These are phyloP conservation scores for Musa beccarii DNA, from an alignment of 176 grass and related monocot genomes.

Conservation along the genomic window DNA sequence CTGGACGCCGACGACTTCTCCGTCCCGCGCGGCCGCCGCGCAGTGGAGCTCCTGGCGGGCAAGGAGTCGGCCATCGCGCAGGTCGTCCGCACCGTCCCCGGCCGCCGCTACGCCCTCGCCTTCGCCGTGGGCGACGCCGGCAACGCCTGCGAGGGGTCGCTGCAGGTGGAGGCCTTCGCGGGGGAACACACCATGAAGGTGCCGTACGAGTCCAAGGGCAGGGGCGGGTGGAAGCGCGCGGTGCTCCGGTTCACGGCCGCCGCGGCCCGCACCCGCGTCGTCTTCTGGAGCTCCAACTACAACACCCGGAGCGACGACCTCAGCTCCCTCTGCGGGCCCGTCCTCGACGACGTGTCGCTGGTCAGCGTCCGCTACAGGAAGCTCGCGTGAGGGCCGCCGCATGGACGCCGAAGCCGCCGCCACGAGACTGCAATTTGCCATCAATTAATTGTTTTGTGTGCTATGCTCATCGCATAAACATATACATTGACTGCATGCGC, in stretches of 20 bases:
- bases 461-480: too few relatives aligned
- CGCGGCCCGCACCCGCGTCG: conserved; percentile 37
- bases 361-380: neutral
- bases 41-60: conserved; percentile 68
- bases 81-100: conserved; percentile 40
- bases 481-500: too few relatives aligned
- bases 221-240: conserved; percentile 44
- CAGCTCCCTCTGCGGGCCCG: conserved; percentile 73
- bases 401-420: too few relatives aligned
- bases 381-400: too few relatives aligned
- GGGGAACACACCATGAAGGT: conserved; percentile 43
- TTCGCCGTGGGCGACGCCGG: conserved; percentile 65
- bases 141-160: conserved; percentile 47
- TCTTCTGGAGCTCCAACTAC: conserved; percentile 66
- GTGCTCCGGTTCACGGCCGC: conserved; percentile 48
- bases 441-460: too few relatives aligned
- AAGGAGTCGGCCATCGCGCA: conserved; percentile 59
- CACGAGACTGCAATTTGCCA: too few relatives aligned
- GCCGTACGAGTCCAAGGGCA: conserved; percentile 43
- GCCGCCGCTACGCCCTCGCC: conserved; percentile 36
- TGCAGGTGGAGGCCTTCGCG: conserved; percentile 68
- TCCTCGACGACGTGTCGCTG: conserved; percentile 60
- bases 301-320: conserved; percentile 63
- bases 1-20: conserved; percentile 54
- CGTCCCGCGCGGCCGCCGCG: conserved; percentile 41